These are phyloP conservation scores for Tylopilus balloui DNA, from an alignment of 768 basidiomycete species.

Conservation along the genomic window DNA sequence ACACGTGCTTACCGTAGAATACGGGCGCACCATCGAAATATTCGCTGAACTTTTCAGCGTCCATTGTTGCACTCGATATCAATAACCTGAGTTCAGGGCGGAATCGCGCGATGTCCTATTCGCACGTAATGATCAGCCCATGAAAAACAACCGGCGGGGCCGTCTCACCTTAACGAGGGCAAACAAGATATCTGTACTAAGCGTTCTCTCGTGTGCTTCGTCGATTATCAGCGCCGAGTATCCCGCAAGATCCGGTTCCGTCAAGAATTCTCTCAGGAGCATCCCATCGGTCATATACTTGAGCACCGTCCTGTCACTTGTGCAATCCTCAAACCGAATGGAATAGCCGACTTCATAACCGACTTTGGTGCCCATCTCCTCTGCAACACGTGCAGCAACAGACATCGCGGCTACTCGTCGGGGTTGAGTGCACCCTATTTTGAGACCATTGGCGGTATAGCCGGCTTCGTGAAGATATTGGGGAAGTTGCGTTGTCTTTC, in stretches of 20 bases:
- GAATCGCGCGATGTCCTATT: slow-evolving; percentile 92
- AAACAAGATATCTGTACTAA: slow-evolving; percentile 98
- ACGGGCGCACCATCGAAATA: slow-evolving; percentile 97
- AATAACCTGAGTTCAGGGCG: slow-evolving; percentile 89
- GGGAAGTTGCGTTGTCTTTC: slow-evolving; percentile 97
- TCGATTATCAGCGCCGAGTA: slow-evolving; percentile 97
- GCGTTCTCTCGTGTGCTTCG: slow-evolving; percentile 95
- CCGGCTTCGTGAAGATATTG: slow-evolving; percentile 99
- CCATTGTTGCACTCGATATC: slow-evolving; percentile 95
- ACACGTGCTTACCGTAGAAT: slow-evolving; percentile 67
- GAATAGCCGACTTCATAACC: slow-evolving; percentile 99
- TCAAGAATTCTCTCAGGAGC: slow-evolving; percentile 94
- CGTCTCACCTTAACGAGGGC: slow-evolving; percentile 92
- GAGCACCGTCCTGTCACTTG: slow-evolving; percentile 96
- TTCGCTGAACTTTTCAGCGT: slow-evolving; percentile 96
- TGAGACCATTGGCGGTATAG: slow-evolving; percentile 81
- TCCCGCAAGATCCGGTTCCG: slow-evolving; percentile 93
- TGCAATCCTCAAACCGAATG: slow-evolving; percentile 99
- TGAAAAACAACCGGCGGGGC: slow-evolving; percentile 3
- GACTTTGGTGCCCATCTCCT: slow-evolving; percentile 96
- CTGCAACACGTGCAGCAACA: slow-evolving; percentile 97
- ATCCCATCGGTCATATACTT: slow-evolving; percentile 99
- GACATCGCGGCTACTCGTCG: slow-evolving; percentile 99
- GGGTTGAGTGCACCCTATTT: slow-evolving; percentile 90
- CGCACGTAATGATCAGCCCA: slow-evolving; percentile 23